Conservation (phyloP, 1,284 basidiomycete species). For the Inonotus hispidus region DNA sequence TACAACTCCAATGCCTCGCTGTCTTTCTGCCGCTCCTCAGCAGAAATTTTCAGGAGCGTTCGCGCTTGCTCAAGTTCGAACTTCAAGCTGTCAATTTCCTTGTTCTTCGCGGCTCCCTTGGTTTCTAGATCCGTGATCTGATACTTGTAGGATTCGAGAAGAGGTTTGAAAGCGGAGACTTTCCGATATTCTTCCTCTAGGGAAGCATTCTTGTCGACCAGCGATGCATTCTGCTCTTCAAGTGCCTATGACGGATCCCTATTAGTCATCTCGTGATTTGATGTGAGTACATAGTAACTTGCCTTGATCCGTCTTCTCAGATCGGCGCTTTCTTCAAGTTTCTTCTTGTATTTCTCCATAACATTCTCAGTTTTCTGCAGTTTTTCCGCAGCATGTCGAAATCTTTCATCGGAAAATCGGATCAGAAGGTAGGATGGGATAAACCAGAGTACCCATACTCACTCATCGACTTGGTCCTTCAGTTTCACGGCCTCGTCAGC, state of each 20-base stretch:
- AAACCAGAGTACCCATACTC: constrained; percentile 27
- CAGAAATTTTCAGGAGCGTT: constrained; percentile 61
- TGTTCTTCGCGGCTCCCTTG: constrained; percentile 56
- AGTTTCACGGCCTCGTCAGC: constrained; percentile 76
- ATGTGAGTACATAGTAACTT: constrained; percentile 16
- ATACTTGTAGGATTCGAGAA: constrained; percentile 90
- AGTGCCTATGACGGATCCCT: constrained; percentile 48
- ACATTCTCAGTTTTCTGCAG: constrained; percentile 94
- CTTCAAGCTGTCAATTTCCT: constrained; percentile 67
- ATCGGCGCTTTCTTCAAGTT: constrained; percentile 90
- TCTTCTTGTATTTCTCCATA: constrained; percentile 99
- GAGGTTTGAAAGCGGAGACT: constrained; percentile 78
- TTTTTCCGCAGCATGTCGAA: constrained; percentile 85
- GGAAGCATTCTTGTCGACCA: constrained; percentile 87
- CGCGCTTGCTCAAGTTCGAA: constrained; percentile 76
- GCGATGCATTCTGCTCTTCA: constrained; percentile 88
- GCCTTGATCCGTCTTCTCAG: constrained; percentile 84
- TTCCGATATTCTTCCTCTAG: constrained; percentile 90
- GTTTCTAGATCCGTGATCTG: constrained; percentile 82
- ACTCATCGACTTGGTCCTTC: constrained; percentile 96
- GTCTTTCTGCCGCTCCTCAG: constrained; percentile 71
- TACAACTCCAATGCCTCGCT: constrained; percentile 84
- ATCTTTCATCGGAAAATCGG: constrained; percentile 39
- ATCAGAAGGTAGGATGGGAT: constrained; percentile 9
- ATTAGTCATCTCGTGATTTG: constrained; percentile 1